These are phyloP conservation scores for Arthrobotrys pseudoclavata DNA, from an alignment of 2,329 filamentous ascomycete genomes.

Conservation along the genomic window DNA sequence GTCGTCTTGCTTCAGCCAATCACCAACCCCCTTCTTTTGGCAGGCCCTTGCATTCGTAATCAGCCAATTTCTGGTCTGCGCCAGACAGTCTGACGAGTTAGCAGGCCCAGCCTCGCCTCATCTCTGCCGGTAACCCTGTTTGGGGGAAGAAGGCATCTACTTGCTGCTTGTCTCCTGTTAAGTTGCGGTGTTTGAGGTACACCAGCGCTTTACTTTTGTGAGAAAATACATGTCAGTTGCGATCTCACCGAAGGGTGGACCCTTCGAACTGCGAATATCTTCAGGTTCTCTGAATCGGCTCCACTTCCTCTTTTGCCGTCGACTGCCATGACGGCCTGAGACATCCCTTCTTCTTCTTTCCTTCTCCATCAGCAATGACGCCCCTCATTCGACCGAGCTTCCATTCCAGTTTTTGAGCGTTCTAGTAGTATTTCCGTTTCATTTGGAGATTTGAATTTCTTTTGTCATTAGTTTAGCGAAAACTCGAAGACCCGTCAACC, in stretches of 20 bases:
- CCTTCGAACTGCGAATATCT: conserved; percentile 50
- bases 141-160: conserved; percentile 38
- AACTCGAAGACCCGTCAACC: conserved; percentile 25
- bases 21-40: conserved; percentile 59
- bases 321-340: conserved; percentile 41
- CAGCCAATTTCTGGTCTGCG: conserved; percentile 56
- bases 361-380: conserved; percentile 42
- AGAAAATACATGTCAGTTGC: conserved; percentile 45
- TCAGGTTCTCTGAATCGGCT: conserved; percentile 38
- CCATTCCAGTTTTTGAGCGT: conserved; percentile 38
- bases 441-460: conserved; percentile 24
- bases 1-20: conserved; percentile 49
- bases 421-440: conserved; percentile 25
- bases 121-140: conserved; percentile 54
- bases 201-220: conserved; percentile 29
- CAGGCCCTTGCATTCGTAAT: conserved; percentile 59
- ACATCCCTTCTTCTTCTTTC: conserved; percentile 32
- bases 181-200: conserved; percentile 37
- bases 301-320: conserved; percentile 40
- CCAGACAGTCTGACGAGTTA: conserved; percentile 43
- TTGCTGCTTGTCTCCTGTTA: conserved; percentile 12
- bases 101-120: conserved; percentile 57
- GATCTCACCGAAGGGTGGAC: conserved; percentile 42
- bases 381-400: conserved; percentile 51
- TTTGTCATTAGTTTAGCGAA: conserved; percentile 17